Evolutionary conservation across 257 asterid genomes (phyloP), one percentile per base, ranked within the genome.

Genomic region (Fraxinus excelsior): DNA sequence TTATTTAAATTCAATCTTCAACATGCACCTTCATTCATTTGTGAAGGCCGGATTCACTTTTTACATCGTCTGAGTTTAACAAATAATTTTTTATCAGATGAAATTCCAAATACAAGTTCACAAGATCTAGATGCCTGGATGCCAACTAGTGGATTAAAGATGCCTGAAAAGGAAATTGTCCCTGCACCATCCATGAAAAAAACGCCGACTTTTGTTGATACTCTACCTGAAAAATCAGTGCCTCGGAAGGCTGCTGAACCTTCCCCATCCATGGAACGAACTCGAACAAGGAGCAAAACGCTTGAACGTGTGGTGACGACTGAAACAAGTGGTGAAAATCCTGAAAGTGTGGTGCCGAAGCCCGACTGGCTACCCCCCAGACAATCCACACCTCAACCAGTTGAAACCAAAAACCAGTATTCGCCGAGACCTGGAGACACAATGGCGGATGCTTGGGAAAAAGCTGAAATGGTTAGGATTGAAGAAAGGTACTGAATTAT

Each of bases 361-460:
- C 78, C 76, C 42, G 80, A 67, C 16, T 73, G 26, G 70, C 82
- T 72, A 23, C 70, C 83, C 32, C 40, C 53, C 6, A 42, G 70
- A 58, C 75, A 40, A 71, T 72, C 85, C 71, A 77, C 80, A 44
- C 35, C 80, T 71, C 86, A 60, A 62, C 82, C 80, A 60, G 82
- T 29, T 56, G 87, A 69, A 25, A 66, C 84, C 40, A 77, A 34
- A 71, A 72, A 7, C 62, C 82, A 71, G 58, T 77, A 65, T 68
- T 75, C 83, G 66, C 84, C 84, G 21, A 87, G 83, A 32, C 80
- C 58, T 40, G 86, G 72, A 56, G 83, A 84, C 72, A 79, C 85
- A 14, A 78, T 68, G 75, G 98, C 97, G 67, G 96, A 92, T 75
- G 80, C 84, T 64, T 94, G 98, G 98, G 90, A 88, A 77, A 86